Conservation (phyloP, 78 protist genomes). For the Diacronema lutheri region DNA sequence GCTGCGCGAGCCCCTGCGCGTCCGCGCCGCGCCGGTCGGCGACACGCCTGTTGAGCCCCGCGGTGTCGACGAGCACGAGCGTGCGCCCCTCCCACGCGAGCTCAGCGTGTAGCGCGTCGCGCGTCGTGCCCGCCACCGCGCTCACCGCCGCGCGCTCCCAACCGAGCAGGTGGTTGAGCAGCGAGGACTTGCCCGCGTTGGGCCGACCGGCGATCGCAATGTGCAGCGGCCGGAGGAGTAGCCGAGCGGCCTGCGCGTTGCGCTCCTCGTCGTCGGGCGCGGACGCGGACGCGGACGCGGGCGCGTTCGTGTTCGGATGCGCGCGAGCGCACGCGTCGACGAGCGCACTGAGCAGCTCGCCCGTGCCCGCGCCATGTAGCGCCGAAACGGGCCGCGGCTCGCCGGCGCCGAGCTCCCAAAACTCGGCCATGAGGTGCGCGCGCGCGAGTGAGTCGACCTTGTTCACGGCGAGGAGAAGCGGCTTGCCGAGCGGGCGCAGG, state of each 20-base stretch:
- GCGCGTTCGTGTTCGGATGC: too few species aligned
- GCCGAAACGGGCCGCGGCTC: neutral
- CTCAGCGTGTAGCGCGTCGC: constrained; percentile 54
- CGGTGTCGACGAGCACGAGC: constrained; percentile 56
- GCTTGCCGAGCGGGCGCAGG: neutral
- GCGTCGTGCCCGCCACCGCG: constrained; percentile 62
- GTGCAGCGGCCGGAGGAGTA: neutral
- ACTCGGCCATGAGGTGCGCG: neutral
- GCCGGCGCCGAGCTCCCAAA: neutral
- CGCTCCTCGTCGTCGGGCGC: neutral
- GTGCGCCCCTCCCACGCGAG: constrained; percentile 39
- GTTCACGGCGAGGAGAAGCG: neutral
- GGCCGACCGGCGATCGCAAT: constrained; percentile 69
- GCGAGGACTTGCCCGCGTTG: constrained; percentile 66
- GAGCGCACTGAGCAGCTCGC: neutral
- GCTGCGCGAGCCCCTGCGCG: constrained; percentile 37
- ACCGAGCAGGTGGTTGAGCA: constrained; percentile 49
- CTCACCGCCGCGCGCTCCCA: constrained; percentile 57
- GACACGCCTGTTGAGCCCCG: constrained; percentile 55
- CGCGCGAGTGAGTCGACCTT: neutral
- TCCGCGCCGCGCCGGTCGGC: constrained; percentile 11
- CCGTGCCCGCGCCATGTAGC: neutral
- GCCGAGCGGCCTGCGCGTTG: too few species aligned
- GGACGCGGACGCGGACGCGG: too few species aligned
- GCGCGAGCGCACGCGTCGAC: too few species aligned